Evolutionary conservation across 2,329 filamentous ascomycete genomes (phyloP).

Genomic region (Chaetomium sp.): DNA sequence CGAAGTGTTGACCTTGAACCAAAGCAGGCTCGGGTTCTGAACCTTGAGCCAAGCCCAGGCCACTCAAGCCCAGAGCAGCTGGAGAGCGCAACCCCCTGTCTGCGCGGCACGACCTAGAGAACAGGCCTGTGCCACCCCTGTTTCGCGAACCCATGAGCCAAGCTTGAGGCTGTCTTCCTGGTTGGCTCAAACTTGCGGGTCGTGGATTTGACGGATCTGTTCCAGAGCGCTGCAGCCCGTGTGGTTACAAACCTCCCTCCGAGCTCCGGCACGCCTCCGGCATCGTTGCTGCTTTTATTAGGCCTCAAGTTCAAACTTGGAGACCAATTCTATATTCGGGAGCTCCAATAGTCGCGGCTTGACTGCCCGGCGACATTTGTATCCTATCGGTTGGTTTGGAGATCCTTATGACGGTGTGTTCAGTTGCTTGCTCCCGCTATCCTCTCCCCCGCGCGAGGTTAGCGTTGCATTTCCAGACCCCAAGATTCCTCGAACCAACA

Average conservation of each 20-base stretch:
- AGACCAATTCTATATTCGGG: neutral
- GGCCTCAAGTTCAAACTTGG: neutral
- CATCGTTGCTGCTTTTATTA: neutral
- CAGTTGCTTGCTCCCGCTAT: neutral
- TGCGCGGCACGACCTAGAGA: neutral
- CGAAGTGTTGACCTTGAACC: neutral
- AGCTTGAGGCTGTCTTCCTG: neutral
- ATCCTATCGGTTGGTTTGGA: neutral
- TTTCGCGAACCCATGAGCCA: neutral
- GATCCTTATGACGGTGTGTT: neutral
- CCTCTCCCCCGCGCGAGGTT: slow-evolving; percentile 2
- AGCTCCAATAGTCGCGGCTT: neutral
- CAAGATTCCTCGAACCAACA: neutral
- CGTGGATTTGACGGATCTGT: neutral
- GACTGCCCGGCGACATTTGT: neutral
- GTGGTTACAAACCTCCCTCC: neutral
- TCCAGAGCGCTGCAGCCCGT: neutral
- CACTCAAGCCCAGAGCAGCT: no score
- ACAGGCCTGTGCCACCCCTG: slow-evolving; percentile 10
- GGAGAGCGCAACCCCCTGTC: neutral
- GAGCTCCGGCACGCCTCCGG: neutral
- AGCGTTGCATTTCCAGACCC: slow-evolving; percentile 12
- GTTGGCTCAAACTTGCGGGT: slow-evolving; percentile 1
- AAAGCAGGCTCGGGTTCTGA: neutral
- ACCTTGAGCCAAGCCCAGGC: neutral